Conservation (phyloP, 2,329 filamentous ascomycete genomes). For the Trichoderma atrobrunneum region DNA sequence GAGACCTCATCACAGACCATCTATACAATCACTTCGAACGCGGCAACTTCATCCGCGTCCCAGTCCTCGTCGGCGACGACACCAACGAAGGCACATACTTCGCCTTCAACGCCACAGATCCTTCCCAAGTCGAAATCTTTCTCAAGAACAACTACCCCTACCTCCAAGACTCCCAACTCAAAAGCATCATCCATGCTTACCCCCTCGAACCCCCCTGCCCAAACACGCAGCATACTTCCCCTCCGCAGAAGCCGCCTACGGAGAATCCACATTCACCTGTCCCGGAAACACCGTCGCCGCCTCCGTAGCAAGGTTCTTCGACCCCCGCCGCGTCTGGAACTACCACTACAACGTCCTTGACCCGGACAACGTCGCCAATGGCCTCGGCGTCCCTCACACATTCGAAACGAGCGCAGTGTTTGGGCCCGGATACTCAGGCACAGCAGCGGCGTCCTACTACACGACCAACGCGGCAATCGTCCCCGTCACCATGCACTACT, state of each 20-base stretch:
- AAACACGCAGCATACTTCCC: constrained; percentile 45
- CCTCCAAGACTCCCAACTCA: constrained; percentile 37
- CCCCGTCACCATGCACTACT: constrained; percentile 49
- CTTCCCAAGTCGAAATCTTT: constrained; percentile 38
- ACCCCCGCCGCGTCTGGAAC: constrained; percentile 36
- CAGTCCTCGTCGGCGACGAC: constrained; percentile 44
- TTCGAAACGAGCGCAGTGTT: constrained; percentile 49
- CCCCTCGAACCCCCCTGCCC: constrained; percentile 36
- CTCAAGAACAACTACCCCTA: constrained; percentile 47
- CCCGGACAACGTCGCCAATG: constrained; percentile 32
- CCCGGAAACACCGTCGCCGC: constrained; percentile 32
- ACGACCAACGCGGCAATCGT: constrained; percentile 46
- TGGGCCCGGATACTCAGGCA: constrained; percentile 37
- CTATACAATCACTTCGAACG: constrained; percentile 40
- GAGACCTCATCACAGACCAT: constrained; percentile 42
- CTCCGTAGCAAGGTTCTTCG: constrained; percentile 4
- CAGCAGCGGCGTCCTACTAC: constrained; percentile 36
- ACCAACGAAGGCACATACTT: constrained; percentile 49
- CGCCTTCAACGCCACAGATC: constrained; percentile 36
- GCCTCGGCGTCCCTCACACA: constrained; percentile 48
- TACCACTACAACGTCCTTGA: constrained; percentile 52
- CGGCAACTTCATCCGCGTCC: constrained; percentile 43
- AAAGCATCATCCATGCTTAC: constrained; percentile 39
- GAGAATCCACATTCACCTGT: constrained; percentile 47
- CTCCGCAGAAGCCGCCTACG: constrained; percentile 41